A percentile compares a stretch with the other conserved stretches of the same genome.
Evolutionary conservation across 169 alveolate species (phyloP).

Genomic region (Eimeria necatrix): DNA sequence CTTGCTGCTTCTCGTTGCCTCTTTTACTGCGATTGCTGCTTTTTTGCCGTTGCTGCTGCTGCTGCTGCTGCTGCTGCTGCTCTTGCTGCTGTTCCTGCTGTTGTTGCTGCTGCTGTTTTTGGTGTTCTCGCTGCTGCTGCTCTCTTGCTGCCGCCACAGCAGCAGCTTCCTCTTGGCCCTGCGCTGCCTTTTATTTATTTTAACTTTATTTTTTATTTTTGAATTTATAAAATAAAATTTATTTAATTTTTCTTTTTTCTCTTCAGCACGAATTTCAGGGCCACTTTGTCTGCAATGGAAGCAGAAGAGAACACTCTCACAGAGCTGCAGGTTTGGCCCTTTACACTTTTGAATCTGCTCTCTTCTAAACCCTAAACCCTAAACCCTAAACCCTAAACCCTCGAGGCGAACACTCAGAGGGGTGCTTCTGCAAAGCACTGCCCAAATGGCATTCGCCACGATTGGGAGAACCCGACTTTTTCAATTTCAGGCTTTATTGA

Average conservation of each 20-base stretch:
- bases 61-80: not conserved
- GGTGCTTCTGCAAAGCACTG: too few relatives aligned
- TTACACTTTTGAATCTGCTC: too few relatives aligned
- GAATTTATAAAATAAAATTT: not conserved
- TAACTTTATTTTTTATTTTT: too few relatives aligned
- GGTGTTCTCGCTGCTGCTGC: constrained; percentile 14
- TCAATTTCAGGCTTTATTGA: too few relatives aligned
- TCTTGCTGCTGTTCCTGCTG: not conserved
- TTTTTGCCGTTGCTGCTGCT: not conserved
- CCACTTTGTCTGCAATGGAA: not conserved
- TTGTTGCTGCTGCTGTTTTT: not conserved
- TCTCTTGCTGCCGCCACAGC: not conserved
- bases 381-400: too few relatives aligned
- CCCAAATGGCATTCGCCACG: too few relatives aligned
- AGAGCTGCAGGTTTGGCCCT: too few relatives aligned
- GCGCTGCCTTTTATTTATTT: too few relatives aligned
- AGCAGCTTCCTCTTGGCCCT: too few relatives aligned
- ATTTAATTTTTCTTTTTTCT: not conserved
- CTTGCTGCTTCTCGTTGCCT: not conserved
- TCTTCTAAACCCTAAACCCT: too few relatives aligned
- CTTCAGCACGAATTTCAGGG: too few relatives aligned
- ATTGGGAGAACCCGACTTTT: too few relatives aligned
- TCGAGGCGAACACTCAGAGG: not conserved
- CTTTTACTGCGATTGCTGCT: not conserved
- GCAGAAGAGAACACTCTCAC: not conserved